A percentile compares a stretch with the other conserved stretches of the same genome.
Conservation (phyloP, 331 rosid genomes). For the Spiraea crenata region DNA sequence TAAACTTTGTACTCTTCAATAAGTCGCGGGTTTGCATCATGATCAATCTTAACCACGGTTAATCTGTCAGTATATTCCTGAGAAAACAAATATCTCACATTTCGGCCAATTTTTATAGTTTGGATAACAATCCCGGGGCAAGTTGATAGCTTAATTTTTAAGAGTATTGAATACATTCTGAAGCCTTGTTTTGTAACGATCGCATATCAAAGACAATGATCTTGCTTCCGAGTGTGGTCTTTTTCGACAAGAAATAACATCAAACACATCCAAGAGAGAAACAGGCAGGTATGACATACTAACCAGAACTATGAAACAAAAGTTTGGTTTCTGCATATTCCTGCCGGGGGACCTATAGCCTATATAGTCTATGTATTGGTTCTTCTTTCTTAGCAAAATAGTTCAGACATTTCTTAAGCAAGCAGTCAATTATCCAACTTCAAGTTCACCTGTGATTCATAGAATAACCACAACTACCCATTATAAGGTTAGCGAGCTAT, state of each 20-base stretch:
- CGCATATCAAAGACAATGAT: not conserved
- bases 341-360: not conserved
- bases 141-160: not conserved
- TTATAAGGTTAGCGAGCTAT: not conserved
- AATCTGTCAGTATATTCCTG: conserved; percentile 79
- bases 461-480: not conserved
- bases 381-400: not conserved
- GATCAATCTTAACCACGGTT: conserved; percentile 75
- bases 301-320: too few relatives aligned
- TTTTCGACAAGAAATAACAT: not conserved
- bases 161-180: not conserved
- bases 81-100: not conserved
- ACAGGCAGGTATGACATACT: not conserved
- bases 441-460: not conserved
- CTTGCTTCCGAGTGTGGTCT: not conserved
- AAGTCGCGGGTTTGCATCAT: conserved; percentile 70
- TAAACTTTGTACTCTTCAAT: conserved; percentile 75
- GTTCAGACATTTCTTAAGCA: not conserved
- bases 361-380: not conserved
- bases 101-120: not conserved
- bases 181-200: not conserved
- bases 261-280: not conserved
- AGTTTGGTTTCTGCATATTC: not conserved
- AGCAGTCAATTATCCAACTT: not conserved
- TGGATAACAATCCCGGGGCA: not conserved